phyloP scores from a whole-genome alignment of 192 early-diverging fungal species.

The Jimgerdemannia flammicorona region DNA sequence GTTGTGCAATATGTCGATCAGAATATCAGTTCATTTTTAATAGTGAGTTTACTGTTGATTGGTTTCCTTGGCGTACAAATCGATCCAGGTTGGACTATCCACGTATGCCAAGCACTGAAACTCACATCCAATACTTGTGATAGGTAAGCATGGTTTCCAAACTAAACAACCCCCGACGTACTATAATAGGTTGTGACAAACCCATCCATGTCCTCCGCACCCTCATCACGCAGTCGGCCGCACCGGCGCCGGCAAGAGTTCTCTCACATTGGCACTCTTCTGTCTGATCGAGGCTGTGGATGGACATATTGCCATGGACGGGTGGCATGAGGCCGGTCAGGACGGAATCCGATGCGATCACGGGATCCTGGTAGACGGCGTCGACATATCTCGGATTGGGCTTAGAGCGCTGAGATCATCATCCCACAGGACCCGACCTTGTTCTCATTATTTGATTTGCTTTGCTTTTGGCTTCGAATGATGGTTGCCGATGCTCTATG shows the following conservation, averaged over 20 bases:
- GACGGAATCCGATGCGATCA: slow-evolving; percentile 19
- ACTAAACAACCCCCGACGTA: too few species aligned
- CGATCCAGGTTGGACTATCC: background rate
- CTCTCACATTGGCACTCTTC: slow-evolving; percentile 41
- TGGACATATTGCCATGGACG: slow-evolving; percentile 13
- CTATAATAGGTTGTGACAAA: too few species aligned
- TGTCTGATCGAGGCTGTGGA: slow-evolving; percentile 45
- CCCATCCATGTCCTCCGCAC: too few species aligned
- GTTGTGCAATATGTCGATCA: slow-evolving; percentile 67
- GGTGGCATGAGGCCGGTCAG: too few species aligned
- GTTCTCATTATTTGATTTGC: slow-evolving; percentile 29
- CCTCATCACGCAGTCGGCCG: too few species aligned
- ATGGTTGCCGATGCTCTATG: background rate
- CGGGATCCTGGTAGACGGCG: slow-evolving; percentile 62
- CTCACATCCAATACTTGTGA: background rate
- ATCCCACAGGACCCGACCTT: slow-evolving; percentile 87
- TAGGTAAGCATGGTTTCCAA: too few species aligned
- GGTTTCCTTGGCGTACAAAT: background rate
- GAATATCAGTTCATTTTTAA: slow-evolving; percentile 24
- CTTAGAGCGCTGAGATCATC: slow-evolving; percentile 67
- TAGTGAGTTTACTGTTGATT: slow-evolving; percentile 13
- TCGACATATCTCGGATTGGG: slow-evolving; percentile 65
- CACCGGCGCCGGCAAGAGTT: slow-evolving; percentile 48
- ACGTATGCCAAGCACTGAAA: background rate
- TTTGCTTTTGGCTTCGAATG: background rate